Conservation (phyloP, 2,329 filamentous ascomycete genomes). For the Sarocladium brachiariae region DNA sequence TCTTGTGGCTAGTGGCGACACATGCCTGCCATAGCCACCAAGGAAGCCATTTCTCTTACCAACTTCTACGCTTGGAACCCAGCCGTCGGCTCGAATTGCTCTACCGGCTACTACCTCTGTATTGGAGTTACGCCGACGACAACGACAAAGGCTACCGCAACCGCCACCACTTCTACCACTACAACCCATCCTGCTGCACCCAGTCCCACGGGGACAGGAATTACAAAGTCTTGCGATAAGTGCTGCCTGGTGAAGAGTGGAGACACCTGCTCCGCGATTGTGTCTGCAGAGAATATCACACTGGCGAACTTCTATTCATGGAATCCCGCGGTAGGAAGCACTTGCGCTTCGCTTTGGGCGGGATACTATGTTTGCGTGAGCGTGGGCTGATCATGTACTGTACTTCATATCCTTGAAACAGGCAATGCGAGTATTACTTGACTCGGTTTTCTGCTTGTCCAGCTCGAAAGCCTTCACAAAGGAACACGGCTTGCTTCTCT, state of each 20-base stretch:
- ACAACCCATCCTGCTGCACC: too few species aligned
- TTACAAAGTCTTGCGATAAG: neutral
- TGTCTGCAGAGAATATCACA: neutral
- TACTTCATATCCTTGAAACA: too few species aligned
- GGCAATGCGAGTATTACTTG: too few species aligned
- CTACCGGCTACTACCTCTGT: neutral
- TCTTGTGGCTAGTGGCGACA: neutral
- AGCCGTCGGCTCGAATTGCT: neutral
- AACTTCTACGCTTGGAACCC: neutral
- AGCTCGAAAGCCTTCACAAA: too few species aligned
- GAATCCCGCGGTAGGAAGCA: neutral
- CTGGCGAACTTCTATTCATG: neutral
- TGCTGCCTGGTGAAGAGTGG: neutral
- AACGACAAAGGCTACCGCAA: too few species aligned
- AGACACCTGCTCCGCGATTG: neutral
- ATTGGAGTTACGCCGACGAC: neutral
- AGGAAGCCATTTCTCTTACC: neutral
- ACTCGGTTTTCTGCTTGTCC: too few species aligned
- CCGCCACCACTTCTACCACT: too few species aligned
- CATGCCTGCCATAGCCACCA: neutral
- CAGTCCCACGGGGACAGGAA: neutral
- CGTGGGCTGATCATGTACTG: too few species aligned
- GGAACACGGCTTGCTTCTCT: too few species aligned
- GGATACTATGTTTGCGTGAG: neutral
- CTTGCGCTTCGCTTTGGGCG: neutral